phyloP scores from a whole-genome alignment of 2,329 filamentous ascomycete genomes.

The Penicillium concentricum region DNA sequence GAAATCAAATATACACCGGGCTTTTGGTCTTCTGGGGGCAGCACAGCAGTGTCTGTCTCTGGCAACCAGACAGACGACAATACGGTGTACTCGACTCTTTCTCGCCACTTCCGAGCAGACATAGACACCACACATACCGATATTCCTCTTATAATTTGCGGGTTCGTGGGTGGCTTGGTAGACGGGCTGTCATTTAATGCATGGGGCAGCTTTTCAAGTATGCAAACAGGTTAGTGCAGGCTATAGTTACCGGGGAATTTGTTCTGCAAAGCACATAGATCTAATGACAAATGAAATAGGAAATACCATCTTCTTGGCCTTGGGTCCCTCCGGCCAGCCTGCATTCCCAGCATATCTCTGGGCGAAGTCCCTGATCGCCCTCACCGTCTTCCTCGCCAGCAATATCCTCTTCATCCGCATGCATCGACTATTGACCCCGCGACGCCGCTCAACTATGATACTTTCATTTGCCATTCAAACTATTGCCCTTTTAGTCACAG shows the following conservation, averaged over 20 bases:
- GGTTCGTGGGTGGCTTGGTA: constrained; percentile 41
- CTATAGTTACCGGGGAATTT: background rate
- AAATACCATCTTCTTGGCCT: constrained; percentile 46
- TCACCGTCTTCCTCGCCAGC: constrained; percentile 39
- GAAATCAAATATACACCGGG: constrained; percentile 20
- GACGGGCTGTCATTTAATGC: constrained; percentile 44
- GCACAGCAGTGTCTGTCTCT: constrained; percentile 25
- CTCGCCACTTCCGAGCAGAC: constrained; percentile 21
- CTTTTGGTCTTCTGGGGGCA: constrained; percentile 23
- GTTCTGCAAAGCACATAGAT: background rate
- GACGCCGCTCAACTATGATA: constrained; percentile 40
- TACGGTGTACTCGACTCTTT: constrained; percentile 13
- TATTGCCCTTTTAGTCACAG: constrained; percentile 32
- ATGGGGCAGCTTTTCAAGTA: constrained; percentile 45
- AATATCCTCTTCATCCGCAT: constrained; percentile 42
- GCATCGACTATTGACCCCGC: constrained; percentile 31
- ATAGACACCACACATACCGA: constrained; percentile 29
- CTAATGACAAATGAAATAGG: constrained; percentile 25
- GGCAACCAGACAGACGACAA: constrained; percentile 16
- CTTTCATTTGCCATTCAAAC: constrained; percentile 43
- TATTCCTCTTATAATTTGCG: constrained; percentile 35
- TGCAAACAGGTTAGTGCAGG: constrained; percentile 41
- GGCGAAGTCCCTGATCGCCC: constrained; percentile 45
- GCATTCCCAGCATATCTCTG: constrained; percentile 40
- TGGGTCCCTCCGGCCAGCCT: constrained; percentile 44